Conservation (phyloP, 2,329 filamentous ascomycete species). For the Didymella sp. region DNA sequence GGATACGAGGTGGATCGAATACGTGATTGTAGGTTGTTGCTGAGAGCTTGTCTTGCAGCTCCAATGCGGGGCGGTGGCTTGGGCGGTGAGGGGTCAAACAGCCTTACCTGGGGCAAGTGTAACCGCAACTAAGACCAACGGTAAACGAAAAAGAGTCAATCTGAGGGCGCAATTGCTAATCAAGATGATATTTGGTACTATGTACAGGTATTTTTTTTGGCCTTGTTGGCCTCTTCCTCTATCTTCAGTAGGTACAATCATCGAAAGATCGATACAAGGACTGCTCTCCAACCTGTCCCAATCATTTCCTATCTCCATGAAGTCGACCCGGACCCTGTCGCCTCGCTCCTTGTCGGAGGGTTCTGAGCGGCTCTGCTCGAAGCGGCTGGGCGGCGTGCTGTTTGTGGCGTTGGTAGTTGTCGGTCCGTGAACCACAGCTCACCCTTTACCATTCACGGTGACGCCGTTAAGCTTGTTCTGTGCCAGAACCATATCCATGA, state of each 20-base stretch:
- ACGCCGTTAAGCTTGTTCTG: constrained; percentile 35
- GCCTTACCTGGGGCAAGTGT: not conserved
- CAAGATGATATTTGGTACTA: constrained; percentile 9
- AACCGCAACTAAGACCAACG: not conserved
- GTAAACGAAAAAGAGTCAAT: not conserved
- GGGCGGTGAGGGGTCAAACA: constrained; percentile 1
- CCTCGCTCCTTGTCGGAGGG: not conserved
- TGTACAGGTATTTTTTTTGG: constrained; percentile 10
- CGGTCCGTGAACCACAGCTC: not conserved
- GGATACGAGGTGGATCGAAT: too few relatives aligned
- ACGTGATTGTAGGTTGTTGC: not conserved
- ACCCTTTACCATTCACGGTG: constrained; percentile 37
- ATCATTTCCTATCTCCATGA: constrained; percentile 47
- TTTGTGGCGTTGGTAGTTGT: not conserved
- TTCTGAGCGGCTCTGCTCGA: not conserved
- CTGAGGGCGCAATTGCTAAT: not conserved
- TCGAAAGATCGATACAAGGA: constrained; percentile 17
- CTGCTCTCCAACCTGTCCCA: constrained; percentile 39
- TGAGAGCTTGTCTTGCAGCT: constrained; percentile 4
- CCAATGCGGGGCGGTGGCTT: not conserved
- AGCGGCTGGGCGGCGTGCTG: not conserved
- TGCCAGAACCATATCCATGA: constrained; percentile 45
- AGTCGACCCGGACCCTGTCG: not conserved
- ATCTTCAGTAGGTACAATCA: constrained; percentile 3
- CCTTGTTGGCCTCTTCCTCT: not conserved